phyloP scores from a whole-genome alignment of 306 rosid genomes.

The Nissolia schottii region DNA sequence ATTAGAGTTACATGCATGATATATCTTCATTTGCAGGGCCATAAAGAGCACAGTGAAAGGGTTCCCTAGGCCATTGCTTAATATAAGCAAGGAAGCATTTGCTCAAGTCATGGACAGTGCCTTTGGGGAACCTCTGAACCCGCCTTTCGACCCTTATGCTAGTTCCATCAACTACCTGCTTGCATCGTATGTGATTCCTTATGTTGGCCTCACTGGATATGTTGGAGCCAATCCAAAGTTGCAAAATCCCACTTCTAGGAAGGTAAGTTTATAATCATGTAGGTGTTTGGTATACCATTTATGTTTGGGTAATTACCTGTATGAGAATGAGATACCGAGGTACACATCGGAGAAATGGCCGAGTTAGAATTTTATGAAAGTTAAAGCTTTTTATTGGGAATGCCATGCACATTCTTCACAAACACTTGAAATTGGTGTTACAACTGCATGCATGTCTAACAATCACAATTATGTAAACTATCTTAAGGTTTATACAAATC shows the following conservation, averaged over 20 bases:
- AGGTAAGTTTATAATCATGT: constrained; percentile 24
- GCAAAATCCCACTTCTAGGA: constrained; percentile 13
- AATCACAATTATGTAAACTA: neutral
- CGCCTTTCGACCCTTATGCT: constrained; percentile 68
- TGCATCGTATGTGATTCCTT: constrained; percentile 53
- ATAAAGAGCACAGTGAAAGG: constrained; percentile 38
- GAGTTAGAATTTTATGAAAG: neutral
- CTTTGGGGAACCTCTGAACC: constrained; percentile 35
- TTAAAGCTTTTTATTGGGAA: neutral
- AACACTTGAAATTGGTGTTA: neutral
- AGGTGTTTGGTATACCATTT: neutral
- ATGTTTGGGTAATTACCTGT: neutral
- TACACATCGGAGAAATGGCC: neutral
- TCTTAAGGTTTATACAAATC: neutral
- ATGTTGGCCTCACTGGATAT: constrained; percentile 60
- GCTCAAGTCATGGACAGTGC: constrained; percentile 43
- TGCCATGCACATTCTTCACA: neutral
- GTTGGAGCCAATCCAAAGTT: constrained; percentile 52
- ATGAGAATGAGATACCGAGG: neutral
- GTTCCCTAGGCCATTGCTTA: constrained; percentile 63
- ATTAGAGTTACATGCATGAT: neutral
- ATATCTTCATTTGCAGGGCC: constrained; percentile 59
- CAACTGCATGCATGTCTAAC: neutral
- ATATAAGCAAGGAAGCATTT: constrained; percentile 44
- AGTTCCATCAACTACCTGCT: constrained; percentile 45